phyloP scores from a whole-genome alignment of 148 eudicot species.

The Diospyros lotus region DNA sequence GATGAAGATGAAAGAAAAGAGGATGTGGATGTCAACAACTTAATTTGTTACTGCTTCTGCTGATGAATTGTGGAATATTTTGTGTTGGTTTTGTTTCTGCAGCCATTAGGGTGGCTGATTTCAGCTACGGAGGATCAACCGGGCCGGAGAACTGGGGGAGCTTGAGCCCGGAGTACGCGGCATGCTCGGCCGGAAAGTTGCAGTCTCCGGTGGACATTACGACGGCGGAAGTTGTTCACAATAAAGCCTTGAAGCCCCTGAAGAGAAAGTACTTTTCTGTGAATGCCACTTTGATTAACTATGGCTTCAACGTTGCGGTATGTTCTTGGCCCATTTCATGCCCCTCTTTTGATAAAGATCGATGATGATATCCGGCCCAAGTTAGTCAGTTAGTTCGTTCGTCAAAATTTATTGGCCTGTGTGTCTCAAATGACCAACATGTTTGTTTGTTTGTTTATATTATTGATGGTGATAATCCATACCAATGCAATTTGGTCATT shows the following conservation, averaged over 20 bases:
- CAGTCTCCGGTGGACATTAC: constrained; percentile 80
- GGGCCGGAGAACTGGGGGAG: constrained; percentile 49
- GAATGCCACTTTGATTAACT: constrained; percentile 49
- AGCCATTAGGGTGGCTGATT: constrained; percentile 23
- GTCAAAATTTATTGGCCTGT: too few relatives aligned
- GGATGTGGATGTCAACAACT: too few relatives aligned
- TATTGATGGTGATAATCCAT: too few relatives aligned
- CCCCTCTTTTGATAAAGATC: background rate
- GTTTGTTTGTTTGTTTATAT: too few relatives aligned
- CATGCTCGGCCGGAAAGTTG: constrained; percentile 50
- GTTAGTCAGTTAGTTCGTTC: too few relatives aligned
- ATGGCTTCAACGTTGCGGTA: constrained; percentile 51
- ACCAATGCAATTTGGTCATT: too few relatives aligned
- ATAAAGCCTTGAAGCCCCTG: constrained; percentile 38
- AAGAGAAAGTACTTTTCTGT: constrained; percentile 29
- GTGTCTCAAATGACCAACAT: too few relatives aligned
- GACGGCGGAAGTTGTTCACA: constrained; percentile 17
- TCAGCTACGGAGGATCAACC: background rate
- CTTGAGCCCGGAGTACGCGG: constrained; percentile 21
- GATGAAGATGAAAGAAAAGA: too few relatives aligned
- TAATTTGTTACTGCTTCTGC: too few relatives aligned
- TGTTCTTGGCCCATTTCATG: background rate
- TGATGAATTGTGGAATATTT: too few relatives aligned
- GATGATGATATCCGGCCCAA: too few relatives aligned
- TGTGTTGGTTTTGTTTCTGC: background rate